phyloP scores from a whole-genome alignment of 208 protist genomes.

The Willaertia magna region DNA sequence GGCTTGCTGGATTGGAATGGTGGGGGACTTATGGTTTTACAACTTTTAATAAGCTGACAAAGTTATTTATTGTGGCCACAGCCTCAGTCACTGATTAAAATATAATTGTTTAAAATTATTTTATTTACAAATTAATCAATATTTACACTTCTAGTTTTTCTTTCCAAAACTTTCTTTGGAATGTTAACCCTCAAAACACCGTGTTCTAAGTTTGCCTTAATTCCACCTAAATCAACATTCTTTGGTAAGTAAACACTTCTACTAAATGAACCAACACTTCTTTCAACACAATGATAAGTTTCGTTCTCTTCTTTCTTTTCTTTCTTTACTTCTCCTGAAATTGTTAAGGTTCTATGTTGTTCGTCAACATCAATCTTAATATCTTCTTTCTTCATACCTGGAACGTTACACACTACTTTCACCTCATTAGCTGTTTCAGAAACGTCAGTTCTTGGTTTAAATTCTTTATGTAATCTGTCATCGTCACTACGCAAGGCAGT shows the following conservation, averaged over 20 bases:
- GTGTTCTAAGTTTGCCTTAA: slow-evolving; percentile 12
- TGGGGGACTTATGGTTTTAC: background rate
- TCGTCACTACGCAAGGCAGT: too few species aligned
- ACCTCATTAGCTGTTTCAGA: background rate
- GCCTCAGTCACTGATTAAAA: too few species aligned
- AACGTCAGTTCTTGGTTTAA: background rate
- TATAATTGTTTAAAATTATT: too few species aligned
- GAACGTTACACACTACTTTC: background rate
- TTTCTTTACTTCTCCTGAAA: slow-evolving; percentile 3
- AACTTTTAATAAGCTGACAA: background rate
- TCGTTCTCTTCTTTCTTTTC: slow-evolving; percentile 12
- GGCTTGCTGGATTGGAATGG: background rate
- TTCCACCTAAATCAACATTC: background rate
- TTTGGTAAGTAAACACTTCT: slow-evolving; percentile 1
- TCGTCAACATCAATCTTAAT: slow-evolving; percentile 8
- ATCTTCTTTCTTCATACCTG: slow-evolving; percentile 17
- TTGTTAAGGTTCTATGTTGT: background rate
- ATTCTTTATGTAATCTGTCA: too few species aligned
- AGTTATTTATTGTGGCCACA: background rate
- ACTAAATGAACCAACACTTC: background rate
- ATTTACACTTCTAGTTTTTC: background rate
- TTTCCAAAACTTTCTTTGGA: background rate
- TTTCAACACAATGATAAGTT: background rate
- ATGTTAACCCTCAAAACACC: slow-evolving; percentile 9
- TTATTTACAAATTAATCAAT: too few species aligned